Evolutionary conservation across 2,329 filamentous ascomycete genomes (phyloP).

Genomic region (Arthrobotrys conoides): DNA sequence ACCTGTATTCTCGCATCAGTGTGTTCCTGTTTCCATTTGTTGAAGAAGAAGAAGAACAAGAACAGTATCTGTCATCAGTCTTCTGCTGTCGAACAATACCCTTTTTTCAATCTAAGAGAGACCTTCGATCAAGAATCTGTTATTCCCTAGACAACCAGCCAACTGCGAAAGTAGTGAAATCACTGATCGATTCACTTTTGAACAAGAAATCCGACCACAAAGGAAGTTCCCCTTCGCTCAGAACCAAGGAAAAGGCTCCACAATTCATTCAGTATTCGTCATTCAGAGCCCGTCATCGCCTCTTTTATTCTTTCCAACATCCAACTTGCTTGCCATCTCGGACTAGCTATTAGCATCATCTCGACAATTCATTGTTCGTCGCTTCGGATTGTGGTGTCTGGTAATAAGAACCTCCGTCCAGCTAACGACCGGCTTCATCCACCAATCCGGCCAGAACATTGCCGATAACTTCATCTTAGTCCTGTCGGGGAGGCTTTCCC

Average conservation of each 20-base stretch:
- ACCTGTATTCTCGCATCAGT: conserved; percentile 52
- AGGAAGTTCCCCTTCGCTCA: conserved; percentile 2
- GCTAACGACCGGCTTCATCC: conserved; percentile 3
- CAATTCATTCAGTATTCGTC: conserved; percentile 7
- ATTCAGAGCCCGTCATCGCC: neutral
- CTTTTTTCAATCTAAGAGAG: conserved; percentile 61
- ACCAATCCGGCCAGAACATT: conserved; percentile 15
- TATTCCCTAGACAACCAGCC: conserved; percentile 61
- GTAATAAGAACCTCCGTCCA: conserved; percentile 16
- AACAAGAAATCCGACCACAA: conserved; percentile 38
- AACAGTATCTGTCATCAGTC: conserved; percentile 39
- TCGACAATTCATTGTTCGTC: neutral
- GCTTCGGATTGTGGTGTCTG: conserved; percentile 13
- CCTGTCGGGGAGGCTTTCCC: conserved; percentile 50
- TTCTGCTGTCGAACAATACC: conserved; percentile 61
- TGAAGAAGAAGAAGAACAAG: conserved; percentile 48
- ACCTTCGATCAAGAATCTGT: conserved; percentile 55
- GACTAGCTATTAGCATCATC: conserved; percentile 4
- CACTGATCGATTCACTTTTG: conserved; percentile 58
- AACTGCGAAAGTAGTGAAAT: conserved; percentile 60
- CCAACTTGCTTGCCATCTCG: conserved; percentile 20
- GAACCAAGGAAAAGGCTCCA: conserved; percentile 30
- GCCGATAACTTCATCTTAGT: neutral
- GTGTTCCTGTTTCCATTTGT: conserved; percentile 24
- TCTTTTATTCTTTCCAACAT: neutral